Conservation (phyloP, 768 basidiomycete genomes). For the Dendrothele bispora region DNA sequence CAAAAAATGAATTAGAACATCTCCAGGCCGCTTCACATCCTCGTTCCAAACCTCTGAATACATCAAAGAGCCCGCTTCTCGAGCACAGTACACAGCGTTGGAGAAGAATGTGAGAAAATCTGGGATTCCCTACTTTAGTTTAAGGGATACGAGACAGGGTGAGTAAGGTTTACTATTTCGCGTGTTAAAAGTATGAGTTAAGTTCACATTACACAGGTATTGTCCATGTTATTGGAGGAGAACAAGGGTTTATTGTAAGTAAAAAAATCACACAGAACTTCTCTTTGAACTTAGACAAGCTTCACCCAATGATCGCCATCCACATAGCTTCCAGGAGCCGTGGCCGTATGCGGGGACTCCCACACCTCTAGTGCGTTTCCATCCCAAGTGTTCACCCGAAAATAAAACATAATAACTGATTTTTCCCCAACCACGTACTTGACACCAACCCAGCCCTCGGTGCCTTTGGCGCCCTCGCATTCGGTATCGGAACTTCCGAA, state of each 20-base stretch:
- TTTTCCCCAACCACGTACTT: slow-evolving; percentile 1
- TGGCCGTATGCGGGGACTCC: slow-evolving; percentile 64
- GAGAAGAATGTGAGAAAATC: neutral
- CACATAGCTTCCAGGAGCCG: slow-evolving; percentile 41
- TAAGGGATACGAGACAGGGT: neutral
- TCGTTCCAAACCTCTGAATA: no score
- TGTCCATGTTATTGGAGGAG: slow-evolving; percentile 64
- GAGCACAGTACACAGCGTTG: neutral
- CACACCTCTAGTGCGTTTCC: slow-evolving; percentile 57
- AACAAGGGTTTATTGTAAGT: slow-evolving; percentile 63
- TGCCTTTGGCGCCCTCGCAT: slow-evolving; percentile 65
- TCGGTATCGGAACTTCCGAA: slow-evolving; percentile 69
- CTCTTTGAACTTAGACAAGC: neutral
- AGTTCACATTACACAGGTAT: slow-evolving; percentile 32
- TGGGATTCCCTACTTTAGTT: neutral
- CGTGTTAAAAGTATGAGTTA: neutral
- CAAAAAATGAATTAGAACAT: no score
- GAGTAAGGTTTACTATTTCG: neutral
- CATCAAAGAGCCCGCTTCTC: neutral
- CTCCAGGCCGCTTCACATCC: no score
- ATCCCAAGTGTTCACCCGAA: no score
- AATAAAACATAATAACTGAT: neutral
- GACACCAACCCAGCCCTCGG: slow-evolving; percentile 48
- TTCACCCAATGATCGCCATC: no score
- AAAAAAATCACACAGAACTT: neutral